Percentiles rank a stretch among this genome's conserved stretches.
These are phyloP conservation scores for Tanacetum coccineum DNA, from an alignment of 129 eudicot species.

Conservation along the genomic window DNA sequence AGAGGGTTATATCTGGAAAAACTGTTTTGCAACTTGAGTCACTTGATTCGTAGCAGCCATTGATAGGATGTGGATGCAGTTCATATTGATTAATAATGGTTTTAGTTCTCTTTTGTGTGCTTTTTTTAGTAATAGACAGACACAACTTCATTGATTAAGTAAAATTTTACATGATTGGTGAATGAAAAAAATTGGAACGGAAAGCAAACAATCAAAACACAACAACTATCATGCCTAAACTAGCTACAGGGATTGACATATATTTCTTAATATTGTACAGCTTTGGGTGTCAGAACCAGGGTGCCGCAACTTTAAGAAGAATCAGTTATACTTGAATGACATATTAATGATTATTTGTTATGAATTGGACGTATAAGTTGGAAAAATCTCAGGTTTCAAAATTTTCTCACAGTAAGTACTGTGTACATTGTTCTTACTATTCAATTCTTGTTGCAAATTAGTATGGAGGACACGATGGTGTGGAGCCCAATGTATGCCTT, in stretches of 20 bases:
- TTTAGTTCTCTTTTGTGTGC: too few relatives aligned
- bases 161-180: neutral
- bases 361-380: slow-evolving; percentile 2
- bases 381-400: slow-evolving; percentile 4
- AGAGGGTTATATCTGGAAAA: neutral
- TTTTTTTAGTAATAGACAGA: neutral
- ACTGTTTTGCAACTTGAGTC: neutral
- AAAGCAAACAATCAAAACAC: slow-evolving; percentile 7
- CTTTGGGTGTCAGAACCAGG: neutral
- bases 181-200: neutral
- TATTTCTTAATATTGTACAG: neutral
- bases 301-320: slow-evolving; percentile 17
- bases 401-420: neutral
- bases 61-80: neutral
- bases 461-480: slow-evolving; percentile 66
- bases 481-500: slow-evolving; percentile 44
- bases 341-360: slow-evolving; percentile 8
- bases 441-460: slow-evolving; percentile 32
- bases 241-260: neutral
- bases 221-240: slow-evolving; percentile 7
- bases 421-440: slow-evolving; percentile 13
- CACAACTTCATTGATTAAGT: neutral
- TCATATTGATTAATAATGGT: too few relatives aligned
- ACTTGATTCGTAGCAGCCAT: neutral
- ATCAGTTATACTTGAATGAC: neutral